These are phyloP conservation scores for Neoboletus subvelutipes DNA, from an alignment of 768 basidiomycete genomes.

Conservation along the genomic window DNA sequence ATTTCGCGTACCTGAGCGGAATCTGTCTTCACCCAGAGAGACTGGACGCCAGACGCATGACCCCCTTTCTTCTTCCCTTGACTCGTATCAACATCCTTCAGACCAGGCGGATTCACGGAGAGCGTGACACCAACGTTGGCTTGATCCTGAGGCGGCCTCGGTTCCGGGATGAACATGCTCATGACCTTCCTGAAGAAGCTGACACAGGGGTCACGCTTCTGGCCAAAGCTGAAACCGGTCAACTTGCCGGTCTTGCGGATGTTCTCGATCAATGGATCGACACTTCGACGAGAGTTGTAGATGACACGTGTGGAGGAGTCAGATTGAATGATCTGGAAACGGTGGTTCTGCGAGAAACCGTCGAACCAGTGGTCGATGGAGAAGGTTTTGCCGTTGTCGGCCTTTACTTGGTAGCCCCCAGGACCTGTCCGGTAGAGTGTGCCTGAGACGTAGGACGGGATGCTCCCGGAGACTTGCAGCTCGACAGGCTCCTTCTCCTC, in stretches of 20 bases:
- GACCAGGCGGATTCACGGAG: conserved; percentile 30
- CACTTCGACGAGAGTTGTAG: conserved; percentile 36
- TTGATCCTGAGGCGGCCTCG: background rate
- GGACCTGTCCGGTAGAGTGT: conserved; percentile 41
- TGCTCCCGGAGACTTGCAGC: conserved; percentile 27
- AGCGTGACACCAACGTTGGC: conserved; percentile 30
- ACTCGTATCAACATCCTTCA: conserved; percentile 23
- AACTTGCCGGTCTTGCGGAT: conserved; percentile 27
- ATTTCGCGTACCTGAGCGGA: conserved; percentile 29
- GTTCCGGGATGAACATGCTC: conserved; percentile 28
- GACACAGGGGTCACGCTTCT: conserved; percentile 34
- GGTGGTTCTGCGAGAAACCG: conserved; percentile 40
- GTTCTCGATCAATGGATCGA: conserved; percentile 30
- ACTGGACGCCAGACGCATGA: conserved; percentile 27
- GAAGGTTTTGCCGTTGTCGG: conserved; percentile 18
- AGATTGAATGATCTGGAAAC: conserved; percentile 37
- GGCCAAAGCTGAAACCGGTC: conserved; percentile 23
- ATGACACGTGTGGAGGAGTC: conserved; percentile 26
- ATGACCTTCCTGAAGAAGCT: conserved; percentile 33
- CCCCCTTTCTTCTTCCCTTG: conserved; percentile 20
- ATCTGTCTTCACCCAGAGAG: conserved; percentile 36
- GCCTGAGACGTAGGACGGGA: conserved; percentile 38
- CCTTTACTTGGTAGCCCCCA: conserved; percentile 31
- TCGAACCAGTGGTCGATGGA: conserved; percentile 42
- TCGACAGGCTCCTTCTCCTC: conserved; percentile 31